Base-by-base conservation (phyloP, 305 asterid genomes). In the Fraxinus greggii region DNA sequence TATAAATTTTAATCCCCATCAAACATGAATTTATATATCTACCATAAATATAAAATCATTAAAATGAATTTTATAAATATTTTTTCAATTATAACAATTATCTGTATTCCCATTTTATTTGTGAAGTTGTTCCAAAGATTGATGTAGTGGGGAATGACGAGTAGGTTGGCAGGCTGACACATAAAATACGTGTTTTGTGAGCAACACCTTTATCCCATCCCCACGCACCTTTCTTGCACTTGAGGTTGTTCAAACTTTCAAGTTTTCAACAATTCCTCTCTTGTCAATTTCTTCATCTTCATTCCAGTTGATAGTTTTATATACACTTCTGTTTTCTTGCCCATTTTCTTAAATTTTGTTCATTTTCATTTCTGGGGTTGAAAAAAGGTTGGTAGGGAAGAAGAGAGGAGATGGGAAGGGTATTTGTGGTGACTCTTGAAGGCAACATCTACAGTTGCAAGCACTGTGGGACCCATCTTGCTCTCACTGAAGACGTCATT, bases 381-480 rank as follows among this genome's bases (percentile, higher is more conserved):
- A 83, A 42, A 76, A 26, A 26, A 74, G 67, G 69, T 21, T 61
- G 35, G 10, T 78, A 42, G 83, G 38, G 33, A 75, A 36, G 48
- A 54, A 36, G 61, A 65, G 79, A 59, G 78, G 77, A 88, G 82
- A 94, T 94, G 97, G 97, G 97, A 79, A 90, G 94, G 87, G 86
- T 91, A 51, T 94, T 92, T 90, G 89, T 70, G 85, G 83, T 91
- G 79, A 90, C 84, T 76, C 97, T 94, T 24, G 97, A 94, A 87
- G 98, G 98, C 76, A 90, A 85, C 94, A 89, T 94, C 92, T 94
- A 94, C 81, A 89, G 93, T 83, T 94, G 98, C 92, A 94, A 91
- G 88, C 93, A 92, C 89, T 94, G 98, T 88, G 97, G 89, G 33
- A 91, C 97, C 77, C 97, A 93, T 91, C 94, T 94, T 79, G 95